A percentile compares a stretch with the other conserved stretches of the same genome.
Conservation (phyloP, 345 rosid species). For the Eucalyptus tenuipes region DNA sequence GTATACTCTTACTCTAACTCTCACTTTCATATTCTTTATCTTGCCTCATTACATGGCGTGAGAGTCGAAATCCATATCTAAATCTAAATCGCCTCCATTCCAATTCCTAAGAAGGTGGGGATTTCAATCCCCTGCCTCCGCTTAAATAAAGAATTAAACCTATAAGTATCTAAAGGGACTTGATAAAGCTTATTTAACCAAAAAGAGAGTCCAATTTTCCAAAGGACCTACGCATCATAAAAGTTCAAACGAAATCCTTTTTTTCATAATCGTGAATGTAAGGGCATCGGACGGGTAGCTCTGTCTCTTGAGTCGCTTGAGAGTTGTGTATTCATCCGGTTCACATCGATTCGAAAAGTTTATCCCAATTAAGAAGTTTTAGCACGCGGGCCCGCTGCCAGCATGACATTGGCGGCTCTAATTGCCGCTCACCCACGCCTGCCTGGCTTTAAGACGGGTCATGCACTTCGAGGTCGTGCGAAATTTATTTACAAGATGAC, state of each 20-base stretch:
- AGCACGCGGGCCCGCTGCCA: neutral
- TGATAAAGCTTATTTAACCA: neutral
- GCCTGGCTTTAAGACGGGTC: neutral
- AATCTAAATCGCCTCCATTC: too few relatives aligned
- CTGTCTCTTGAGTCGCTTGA: neutral
- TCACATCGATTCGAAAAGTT: neutral
- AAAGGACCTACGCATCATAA: neutral
- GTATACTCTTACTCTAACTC: rapidly evolving
- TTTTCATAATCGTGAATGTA: neutral
- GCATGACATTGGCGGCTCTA: neutral
- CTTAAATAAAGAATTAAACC: neutral
- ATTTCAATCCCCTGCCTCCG: rapidly evolving
- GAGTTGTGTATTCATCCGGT: neutral
- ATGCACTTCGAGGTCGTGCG: neutral
- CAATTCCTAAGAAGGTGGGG: rapidly evolving
- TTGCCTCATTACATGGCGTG: too few relatives aligned
- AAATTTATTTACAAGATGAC: neutral
- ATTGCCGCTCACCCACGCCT: neutral
- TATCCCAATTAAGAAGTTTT: neutral
- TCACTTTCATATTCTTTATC: too few relatives aligned
- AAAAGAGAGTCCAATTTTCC: neutral
- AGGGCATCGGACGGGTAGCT: neutral
- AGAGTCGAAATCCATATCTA: too few relatives aligned
- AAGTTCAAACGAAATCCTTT: neutral
- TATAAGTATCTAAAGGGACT: neutral